These are phyloP conservation scores for Microsporum canis DNA, from an alignment of 2,329 filamentous ascomycete genomes.

Conservation along the genomic window DNA sequence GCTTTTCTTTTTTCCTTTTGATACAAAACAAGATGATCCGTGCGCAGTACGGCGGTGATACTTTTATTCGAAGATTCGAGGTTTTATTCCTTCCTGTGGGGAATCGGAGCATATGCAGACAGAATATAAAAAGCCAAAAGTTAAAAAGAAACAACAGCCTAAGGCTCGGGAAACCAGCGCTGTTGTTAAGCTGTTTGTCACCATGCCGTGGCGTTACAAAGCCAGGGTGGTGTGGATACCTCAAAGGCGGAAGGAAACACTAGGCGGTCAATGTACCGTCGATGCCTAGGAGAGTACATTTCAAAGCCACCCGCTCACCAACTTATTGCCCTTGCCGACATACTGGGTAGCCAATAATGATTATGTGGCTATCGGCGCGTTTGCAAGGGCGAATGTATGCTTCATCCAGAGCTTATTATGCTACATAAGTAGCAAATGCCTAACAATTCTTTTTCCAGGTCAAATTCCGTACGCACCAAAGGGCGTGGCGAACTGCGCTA, in stretches of 20 bases:
- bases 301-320: slow-evolving; percentile 5
- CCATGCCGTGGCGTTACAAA: slow-evolving; percentile 5
- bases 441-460: background rate
- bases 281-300: background rate
- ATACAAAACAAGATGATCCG: slow-evolving; percentile 11
- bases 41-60: slow-evolving; percentile 10
- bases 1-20: slow-evolving; percentile 7
- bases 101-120: slow-evolving; percentile 2
- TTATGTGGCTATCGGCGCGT: background rate
- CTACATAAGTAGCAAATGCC: background rate
- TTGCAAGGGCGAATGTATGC: background rate
- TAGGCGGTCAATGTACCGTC: slow-evolving; percentile 5
- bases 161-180: background rate
- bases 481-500: background rate
- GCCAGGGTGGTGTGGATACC: slow-evolving; percentile 6
- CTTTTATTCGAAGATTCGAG: slow-evolving; percentile 3
- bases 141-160: background rate
- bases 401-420: background rate
- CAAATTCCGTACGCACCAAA: background rate
- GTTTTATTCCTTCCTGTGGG: background rate
- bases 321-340: background rate
- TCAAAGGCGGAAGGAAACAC: background rate
- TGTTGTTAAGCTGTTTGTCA: background rate
- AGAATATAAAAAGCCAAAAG: slow-evolving; percentile 1
- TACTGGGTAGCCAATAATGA: background rate